Base-by-base conservation (phyloP, 2,329 filamentous ascomycete species). In the Talaromyces atroroseus region DNA sequence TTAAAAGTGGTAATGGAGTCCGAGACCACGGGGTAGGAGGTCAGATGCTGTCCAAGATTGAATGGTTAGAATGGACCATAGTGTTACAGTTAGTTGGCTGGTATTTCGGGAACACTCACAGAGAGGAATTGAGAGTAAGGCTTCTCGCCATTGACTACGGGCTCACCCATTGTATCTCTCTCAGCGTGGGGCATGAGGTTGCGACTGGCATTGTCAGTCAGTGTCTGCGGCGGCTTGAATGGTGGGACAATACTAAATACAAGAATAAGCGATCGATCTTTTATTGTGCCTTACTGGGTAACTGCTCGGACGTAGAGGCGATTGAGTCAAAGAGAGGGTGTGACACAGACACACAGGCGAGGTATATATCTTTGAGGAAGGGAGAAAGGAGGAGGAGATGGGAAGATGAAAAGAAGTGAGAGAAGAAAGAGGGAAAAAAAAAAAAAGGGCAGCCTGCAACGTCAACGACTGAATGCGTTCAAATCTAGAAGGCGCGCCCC, bases 1-100 rank as follows among this genome's bases (percentile, higher is more conserved):
- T 91, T 89, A 82, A 95, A 87, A 68, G 84, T 85, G 59, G 83
- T 78, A 74, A 96, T 84, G 67, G 85, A 78, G 73, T 95, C 90
- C 68, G 83, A 84, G 69, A 96, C 82, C 63, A 95, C 75, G 42
- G 92, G 92, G 75, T 95, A 96, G 63, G 86, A 87, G 65, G 85
- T 80, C 61, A 96, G 81, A 71, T 96, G 92, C 90, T 95, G 65
- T 42, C 57, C 12, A 1, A 44, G 47, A 11, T 48, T 23, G 5
- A 12, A 18, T 32, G 32, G 23, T 36, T 38, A 50, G 24, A 14
- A 21, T 18, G n/a, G n/a, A n/a, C n/a, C n/a, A n/a, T n/a, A n/a
- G n/a, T n/a, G n/a, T n/a, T n/a, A 10, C 32, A 36, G 24, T 8
- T 7, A 16, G 2, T 11, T 4, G 24, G 12, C 16, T 24, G 16